phyloP scores from a whole-genome alignment of 192 early-diverging fungal genomes.

The Entophlyctis luteolus region DNA sequence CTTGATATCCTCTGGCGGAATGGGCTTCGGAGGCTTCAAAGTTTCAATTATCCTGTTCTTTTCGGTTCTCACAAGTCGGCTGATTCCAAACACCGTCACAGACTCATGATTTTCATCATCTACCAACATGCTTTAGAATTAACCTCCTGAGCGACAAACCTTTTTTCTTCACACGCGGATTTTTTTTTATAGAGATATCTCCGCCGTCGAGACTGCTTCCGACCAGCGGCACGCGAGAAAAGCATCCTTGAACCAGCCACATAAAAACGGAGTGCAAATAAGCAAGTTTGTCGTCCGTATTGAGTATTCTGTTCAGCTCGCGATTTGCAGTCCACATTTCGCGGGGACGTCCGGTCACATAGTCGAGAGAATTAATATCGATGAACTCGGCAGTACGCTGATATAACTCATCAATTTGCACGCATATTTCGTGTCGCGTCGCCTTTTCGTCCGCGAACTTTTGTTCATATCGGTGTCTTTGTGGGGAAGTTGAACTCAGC shows the following conservation, averaged over 20 bases:
- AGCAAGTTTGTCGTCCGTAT: neutral
- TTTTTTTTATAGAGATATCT: neutral
- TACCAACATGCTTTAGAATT: too few species aligned
- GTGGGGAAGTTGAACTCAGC: neutral
- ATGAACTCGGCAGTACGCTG: neutral
- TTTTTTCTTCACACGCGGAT: neutral
- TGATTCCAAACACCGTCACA: neutral
- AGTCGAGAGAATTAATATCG: neutral
- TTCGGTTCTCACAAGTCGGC: neutral
- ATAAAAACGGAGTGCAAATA: constrained; percentile 18
- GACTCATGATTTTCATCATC: too few species aligned
- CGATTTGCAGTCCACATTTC: constrained; percentile 8
- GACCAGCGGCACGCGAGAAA: neutral
- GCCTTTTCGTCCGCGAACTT: neutral
- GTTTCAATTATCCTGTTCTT: constrained; percentile 4
- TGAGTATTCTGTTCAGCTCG: neutral
- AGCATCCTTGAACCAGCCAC: constrained; percentile 25
- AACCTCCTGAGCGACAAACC: too few species aligned
- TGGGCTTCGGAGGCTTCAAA: constrained; percentile 15
- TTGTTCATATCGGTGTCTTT: neutral
- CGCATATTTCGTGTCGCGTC: constrained; percentile 4
- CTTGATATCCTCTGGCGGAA: constrained; percentile 8
- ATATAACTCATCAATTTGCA: neutral
- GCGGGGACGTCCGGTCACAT: neutral
- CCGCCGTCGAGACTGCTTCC: neutral